These are phyloP conservation scores for Auxenochlorella pyrenoidosa DNA, from an alignment of 139 green algal genomes.

Conservation along the genomic window DNA sequence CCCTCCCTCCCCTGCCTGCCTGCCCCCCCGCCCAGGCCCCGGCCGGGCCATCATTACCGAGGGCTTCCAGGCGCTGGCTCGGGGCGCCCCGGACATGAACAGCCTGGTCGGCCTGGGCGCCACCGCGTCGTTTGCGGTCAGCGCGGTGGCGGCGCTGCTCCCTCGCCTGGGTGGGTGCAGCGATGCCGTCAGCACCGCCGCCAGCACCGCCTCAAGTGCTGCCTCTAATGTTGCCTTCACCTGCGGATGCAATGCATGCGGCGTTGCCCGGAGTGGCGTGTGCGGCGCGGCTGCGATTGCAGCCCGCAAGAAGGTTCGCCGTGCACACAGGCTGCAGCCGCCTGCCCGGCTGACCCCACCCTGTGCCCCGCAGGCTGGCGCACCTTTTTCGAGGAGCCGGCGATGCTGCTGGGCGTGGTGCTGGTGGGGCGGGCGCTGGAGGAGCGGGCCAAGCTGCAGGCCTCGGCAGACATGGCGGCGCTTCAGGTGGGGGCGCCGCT, in stretches of 20 bases:
- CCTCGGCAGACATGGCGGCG: constrained; percentile 90
- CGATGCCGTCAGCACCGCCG: not conserved
- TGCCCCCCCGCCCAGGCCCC: constrained; percentile 53
- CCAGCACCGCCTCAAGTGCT: too few species aligned
- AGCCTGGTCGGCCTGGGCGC: constrained; percentile 94
- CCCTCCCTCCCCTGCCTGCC: not conserved
- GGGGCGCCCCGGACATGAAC: constrained; percentile 96
- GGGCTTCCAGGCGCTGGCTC: constrained; percentile 69
- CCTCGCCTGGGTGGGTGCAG: constrained; percentile 55
- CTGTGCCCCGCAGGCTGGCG: constrained; percentile 74
- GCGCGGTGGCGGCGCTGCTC: constrained; percentile 76
- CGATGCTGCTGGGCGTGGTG: constrained; percentile 97
- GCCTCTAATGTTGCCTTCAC: too few species aligned
- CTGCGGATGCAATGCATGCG: too few species aligned
- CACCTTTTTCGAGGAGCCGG: constrained; percentile 98
- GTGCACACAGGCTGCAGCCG: too few species aligned
- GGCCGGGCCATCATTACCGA: constrained; percentile 80
- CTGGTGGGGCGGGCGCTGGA: constrained; percentile 91
- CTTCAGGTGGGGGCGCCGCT: constrained; percentile 61
- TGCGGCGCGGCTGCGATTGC: too few species aligned
- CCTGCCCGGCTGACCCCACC: too few species aligned
- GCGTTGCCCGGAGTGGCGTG: too few species aligned
- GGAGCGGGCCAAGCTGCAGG: constrained; percentile 92
- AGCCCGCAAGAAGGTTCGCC: not conserved
- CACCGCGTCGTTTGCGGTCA: constrained; percentile 85